Evolutionary conservation across 352 stramenopile species (phyloP).

Genomic region (Phytophthora megakarya): DNA sequence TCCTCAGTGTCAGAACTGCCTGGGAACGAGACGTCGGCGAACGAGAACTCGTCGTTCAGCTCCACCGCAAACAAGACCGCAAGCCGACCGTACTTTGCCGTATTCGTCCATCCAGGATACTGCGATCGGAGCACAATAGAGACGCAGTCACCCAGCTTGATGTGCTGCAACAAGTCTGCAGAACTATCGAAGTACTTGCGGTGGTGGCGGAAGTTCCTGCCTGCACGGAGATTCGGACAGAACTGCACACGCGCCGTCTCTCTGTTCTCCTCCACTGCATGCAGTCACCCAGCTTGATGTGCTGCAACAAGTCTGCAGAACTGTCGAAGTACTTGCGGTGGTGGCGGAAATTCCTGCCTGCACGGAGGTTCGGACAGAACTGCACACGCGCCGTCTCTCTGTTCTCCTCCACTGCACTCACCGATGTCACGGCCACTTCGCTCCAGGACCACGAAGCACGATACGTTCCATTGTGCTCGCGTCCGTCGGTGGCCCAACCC

Average conservation of each 20-base stretch:
- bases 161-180: constrained; percentile 33
- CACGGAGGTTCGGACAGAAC: constrained; percentile 63
- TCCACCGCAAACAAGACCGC: constrained; percentile 52
- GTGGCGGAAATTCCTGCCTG: constrained; percentile 47
- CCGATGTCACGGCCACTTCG: constrained; percentile 56
- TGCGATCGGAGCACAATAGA: constrained; percentile 64
- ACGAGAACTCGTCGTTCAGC: constrained; percentile 56
- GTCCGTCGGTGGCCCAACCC: constrained; percentile 60
- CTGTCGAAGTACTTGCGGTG: constrained; percentile 59
- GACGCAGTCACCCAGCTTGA: constrained; percentile 51
- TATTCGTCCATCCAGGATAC: constrained; percentile 70
- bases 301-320: constrained; percentile 36
- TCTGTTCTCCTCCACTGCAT: constrained; percentile 6
- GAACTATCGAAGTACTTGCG: constrained; percentile 51
- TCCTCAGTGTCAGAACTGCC: constrained; percentile 20
- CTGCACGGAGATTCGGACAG: constrained; percentile 59
- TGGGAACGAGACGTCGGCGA: constrained; percentile 43
- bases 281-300: constrained; percentile 52
- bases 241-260: constrained; percentile 40
- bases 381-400: constrained; percentile 32
- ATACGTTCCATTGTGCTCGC: constrained; percentile 64
- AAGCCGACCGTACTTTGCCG: constrained; percentile 56
- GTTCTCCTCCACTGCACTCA: constrained; percentile 8
- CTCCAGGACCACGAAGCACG: constrained; percentile 61
- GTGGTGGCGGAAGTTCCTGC: constrained; percentile 56